Percentiles rank a stretch among this genome's conserved stretches.
phyloP scores from a whole-genome alignment of 495 filamentous ascomycete species.

The Jackrogersella minutella region DNA sequence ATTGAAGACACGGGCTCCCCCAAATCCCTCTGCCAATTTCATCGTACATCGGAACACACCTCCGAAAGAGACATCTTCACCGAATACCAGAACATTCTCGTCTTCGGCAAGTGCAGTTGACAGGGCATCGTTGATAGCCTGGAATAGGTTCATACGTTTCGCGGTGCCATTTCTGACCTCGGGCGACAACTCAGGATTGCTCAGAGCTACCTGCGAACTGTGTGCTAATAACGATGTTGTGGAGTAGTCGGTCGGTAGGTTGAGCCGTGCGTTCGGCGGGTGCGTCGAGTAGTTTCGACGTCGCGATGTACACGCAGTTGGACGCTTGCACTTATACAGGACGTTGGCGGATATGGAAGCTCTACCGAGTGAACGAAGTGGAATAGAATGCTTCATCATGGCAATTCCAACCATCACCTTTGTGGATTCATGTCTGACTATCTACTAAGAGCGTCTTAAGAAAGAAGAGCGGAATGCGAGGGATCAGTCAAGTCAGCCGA shows the following conservation, averaged over 20 bases:
- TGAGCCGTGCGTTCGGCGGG: conserved; percentile 68
- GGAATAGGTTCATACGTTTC: conserved; percentile 88
- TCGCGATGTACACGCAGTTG: conserved; percentile 1
- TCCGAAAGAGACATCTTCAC: conserved; percentile 96
- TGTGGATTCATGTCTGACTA: conserved; percentile 28
- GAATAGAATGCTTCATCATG: conserved; percentile 28
- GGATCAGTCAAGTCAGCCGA: conserved; percentile 19
- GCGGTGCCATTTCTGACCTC: conserved; percentile 73
- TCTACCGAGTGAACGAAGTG: conserved; percentile 32
- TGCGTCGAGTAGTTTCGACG: conserved; percentile 55
- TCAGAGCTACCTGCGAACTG: conserved; percentile 71
- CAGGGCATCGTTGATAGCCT: conserved; percentile 90
- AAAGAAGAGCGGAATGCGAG: conserved; percentile 5
- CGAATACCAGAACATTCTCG: conserved; percentile 88
- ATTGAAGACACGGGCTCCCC: conserved; percentile 91
- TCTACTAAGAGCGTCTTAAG: neutral
- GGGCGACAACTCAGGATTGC: conserved; percentile 68
- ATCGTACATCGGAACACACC: conserved; percentile 96
- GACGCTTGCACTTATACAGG: conserved; percentile 9
- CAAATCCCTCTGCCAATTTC: conserved; percentile 86
- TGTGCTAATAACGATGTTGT: conserved; percentile 83
- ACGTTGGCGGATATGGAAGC: conserved; percentile 13
- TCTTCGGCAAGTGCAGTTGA: conserved; percentile 82
- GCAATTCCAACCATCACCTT: conserved; percentile 12
- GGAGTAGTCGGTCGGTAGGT: conserved; percentile 88